A percentile compares a stretch with the other conserved stretches of the same genome.
Evolutionary conservation across 768 basidiomycete genomes (phyloP).

Genomic region (Lepiota venenata): DNA sequence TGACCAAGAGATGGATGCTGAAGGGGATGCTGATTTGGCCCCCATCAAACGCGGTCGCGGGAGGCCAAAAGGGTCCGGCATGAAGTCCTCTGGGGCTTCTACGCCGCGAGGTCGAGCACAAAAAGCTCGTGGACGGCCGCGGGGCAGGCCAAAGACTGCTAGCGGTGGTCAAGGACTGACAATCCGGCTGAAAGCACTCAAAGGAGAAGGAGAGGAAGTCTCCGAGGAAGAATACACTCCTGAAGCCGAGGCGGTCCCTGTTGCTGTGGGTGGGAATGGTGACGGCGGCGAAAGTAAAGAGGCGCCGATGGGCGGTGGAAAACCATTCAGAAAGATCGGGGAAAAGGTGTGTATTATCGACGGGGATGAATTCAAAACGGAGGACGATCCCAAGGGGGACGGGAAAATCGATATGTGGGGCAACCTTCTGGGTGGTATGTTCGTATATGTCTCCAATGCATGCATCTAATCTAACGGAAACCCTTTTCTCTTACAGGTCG

Average conservation of each 20-base stretch:
- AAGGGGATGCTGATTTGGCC: conserved; percentile 27
- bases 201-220: conserved; percentile 32
- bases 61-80: conserved; percentile 6
- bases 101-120: conserved; percentile 18
- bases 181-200: conserved; percentile 29
- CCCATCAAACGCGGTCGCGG: conserved; percentile 14
- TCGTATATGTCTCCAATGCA: conserved; percentile 2
- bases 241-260: conserved; percentile 27
- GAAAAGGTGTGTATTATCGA: conserved; percentile 77
- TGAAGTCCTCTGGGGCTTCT: conserved; percentile 6
- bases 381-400: conserved; percentile 83
- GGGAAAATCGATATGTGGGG: conserved; percentile 88
- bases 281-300: conserved; percentile 36
- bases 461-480: conserved; percentile 7
- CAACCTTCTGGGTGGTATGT: conserved; percentile 78
- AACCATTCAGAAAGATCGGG: conserved; percentile 71
- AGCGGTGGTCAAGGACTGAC: conserved; percentile 26
- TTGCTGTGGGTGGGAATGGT: conserved; percentile 32
- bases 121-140: conserved; percentile 31
- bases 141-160: conserved; percentile 18
- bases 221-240: conserved; percentile 31
- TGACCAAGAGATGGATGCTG: conserved; percentile 30
- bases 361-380: conserved; percentile 85
- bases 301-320: conserved; percentile 49
- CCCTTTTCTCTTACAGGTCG: conserved; percentile 50